Base-by-base conservation (phyloP, 2,329 filamentous ascomycete genomes). In the Pleurostoma richardsiae region DNA sequence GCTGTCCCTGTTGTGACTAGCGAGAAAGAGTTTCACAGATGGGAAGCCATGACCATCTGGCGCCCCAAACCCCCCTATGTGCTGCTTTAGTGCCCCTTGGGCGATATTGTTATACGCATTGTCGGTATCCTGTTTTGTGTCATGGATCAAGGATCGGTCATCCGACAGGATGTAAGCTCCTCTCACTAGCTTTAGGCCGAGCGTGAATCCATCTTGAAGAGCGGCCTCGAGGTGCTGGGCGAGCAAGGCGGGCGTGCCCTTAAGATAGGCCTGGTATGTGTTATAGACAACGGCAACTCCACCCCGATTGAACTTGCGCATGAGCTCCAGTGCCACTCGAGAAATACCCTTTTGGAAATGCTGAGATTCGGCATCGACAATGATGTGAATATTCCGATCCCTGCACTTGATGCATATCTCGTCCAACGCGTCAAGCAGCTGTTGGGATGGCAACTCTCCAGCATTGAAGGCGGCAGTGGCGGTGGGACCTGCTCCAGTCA, bases 211-310 rank as follows among this genome's bases (percentile, higher is more conserved):
- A 30, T 74, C 68, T 3, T 71, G 60, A 5, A 62, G 53, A 0
- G 79, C 77, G 0, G 53, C 55, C 1, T 60, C 63, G 19, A 82
- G 65, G 49, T 81, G 74, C 29, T 61, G 52, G 0, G 67, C 61
- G 3, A 81, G 54, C 4, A 64, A 68, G 7, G 50, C 57, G 1
- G 69, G 59, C 2, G 72, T 75, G 43, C 62, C 62, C 57, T 76
- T 75, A 19, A 82, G 68, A 55, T 82, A 82, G 42, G 71, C 73
- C 51, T 82, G 79, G 60, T 81, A 80, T 2, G 78, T 79, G 54
- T 71, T 79, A 56, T 66, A 71, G 10, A 71, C 54, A n/a, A 65
- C 55, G 6, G 56, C 68, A 19, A 56, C 49, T 4, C 56, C 56
- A 19, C 68, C 57, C 0, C 59, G 62, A 56, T 75, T 75, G 59